Base-by-base conservation (phyloP, 805 yeast species). In the Jamesozyma spencerorum region DNA sequence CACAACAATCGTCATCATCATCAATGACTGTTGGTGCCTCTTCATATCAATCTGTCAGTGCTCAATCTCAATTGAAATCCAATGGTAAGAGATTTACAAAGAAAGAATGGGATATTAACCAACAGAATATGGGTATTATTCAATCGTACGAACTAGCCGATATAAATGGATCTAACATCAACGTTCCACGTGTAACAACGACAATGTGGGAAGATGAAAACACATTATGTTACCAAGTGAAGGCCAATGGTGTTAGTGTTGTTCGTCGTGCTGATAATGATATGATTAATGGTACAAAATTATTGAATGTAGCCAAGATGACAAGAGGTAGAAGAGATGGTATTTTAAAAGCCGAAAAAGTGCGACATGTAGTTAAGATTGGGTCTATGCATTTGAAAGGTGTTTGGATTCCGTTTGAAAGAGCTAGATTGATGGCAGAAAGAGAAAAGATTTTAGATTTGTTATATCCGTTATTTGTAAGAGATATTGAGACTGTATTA, bases 161-260 rank as follows among this genome's bases (percentile, higher is more conserved):
- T 14, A 15, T 3, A 12, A 17, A 14, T 18, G 36, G 14, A 12
- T 5, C 19, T 5, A 15, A 17, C 3, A 7, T 6, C 3, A 27
- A 18, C 7, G 17, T 28, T 55, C 79, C 80, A 38, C 63, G 74
- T 45, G 85, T 83, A 39, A 81, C 87, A 39, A 82, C 92, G 18
- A 83, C 92, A n/a, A 74, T 81, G 74, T 84, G 94, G 94, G 92
- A 84, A 55, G 94, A 84, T 57, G 94, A 84, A 55, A 79, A 81
- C 50, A 84, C 94, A 1, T 62, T 84, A 39, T 84, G 92, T 57
- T 84, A 83, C 65, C 92, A 83, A 61, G 90, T 84, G 24, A 92
- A 83, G 53, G 88, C 86, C 43, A 77, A 81, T 47, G 83, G 85
- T 42, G 82, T 83, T 34, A 71, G 81, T 14, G 94, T 84, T 17